A percentile compares a stretch with the other conserved stretches of the same genome.
Conservation (phyloP, 2,329 filamentous ascomycete species). For the Dactylellina cionopaga region DNA sequence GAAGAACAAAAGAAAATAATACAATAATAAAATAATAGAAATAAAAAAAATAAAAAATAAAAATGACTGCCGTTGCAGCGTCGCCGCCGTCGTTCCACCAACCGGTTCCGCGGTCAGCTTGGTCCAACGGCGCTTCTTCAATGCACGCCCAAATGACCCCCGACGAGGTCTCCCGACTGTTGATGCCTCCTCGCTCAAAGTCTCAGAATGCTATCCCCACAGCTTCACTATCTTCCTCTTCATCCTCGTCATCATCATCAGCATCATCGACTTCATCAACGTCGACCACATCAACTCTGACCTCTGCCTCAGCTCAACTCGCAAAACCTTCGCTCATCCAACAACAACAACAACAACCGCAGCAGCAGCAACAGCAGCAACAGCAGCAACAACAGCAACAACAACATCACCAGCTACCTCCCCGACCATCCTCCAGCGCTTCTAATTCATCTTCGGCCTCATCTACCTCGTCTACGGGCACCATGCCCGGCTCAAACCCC, state of each 20-base stretch:
- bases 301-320: conserved; percentile 61
- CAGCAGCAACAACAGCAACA: neutral
- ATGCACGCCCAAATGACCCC: conserved; percentile 69
- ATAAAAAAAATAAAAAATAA: no score
- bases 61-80: conserved; percentile 52
- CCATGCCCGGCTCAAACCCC: conserved; percentile 50
- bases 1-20: neutral
- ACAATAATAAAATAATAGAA: neutral
- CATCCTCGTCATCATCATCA: conserved; percentile 72
- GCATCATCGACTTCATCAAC: conserved; percentile 70
- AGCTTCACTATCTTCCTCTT: conserved; percentile 71
- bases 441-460: conserved; percentile 58
- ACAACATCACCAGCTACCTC: conserved; percentile 17
- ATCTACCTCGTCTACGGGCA: conserved; percentile 56
- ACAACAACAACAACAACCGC: conserved; percentile 58
- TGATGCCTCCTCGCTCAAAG: conserved; percentile 89
- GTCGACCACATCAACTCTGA: conserved; percentile 67
- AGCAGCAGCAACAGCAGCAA: conserved; percentile 7
- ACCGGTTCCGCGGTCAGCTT: conserved; percentile 48
- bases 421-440: conserved; percentile 40
- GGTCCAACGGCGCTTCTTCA: conserved; percentile 42
- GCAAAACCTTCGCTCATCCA: no score
- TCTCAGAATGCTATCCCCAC: conserved; percentile 84
- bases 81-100: conserved; percentile 52
- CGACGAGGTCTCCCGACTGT: conserved; percentile 87